These are phyloP conservation scores for Cladosporium sp. DNA, from an alignment of 2,329 filamentous ascomycete genomes.

Conservation along the genomic window DNA sequence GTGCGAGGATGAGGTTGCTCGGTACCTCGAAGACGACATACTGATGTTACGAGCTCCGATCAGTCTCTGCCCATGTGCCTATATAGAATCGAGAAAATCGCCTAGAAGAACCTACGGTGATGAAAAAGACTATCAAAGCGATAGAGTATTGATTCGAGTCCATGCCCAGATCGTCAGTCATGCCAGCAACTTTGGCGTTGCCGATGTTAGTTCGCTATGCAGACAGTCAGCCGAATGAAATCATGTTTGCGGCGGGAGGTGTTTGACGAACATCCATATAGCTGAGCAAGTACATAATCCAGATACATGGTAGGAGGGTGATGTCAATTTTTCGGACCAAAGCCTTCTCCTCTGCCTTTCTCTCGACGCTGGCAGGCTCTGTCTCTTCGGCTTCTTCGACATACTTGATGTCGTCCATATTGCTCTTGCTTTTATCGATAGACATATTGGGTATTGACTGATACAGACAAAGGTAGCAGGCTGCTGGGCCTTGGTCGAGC, in stretches of 20 bases:
- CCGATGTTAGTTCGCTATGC: slow-evolving; percentile 42
- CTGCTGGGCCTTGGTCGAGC: background rate
- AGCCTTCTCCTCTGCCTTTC: slow-evolving; percentile 42
- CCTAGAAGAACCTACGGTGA: background rate
- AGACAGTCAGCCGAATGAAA: background rate
- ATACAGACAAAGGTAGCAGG: background rate
- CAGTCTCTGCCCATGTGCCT: background rate
- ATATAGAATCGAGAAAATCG: background rate
- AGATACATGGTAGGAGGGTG: slow-evolving; percentile 49
- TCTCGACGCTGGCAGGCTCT: slow-evolving; percentile 14
- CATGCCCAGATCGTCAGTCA: slow-evolving; percentile 49
- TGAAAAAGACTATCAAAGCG: slow-evolving; percentile 54
- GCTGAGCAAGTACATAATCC: slow-evolving; percentile 52
- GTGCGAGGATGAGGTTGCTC: slow-evolving; percentile 55
- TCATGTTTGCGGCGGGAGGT: background rate
- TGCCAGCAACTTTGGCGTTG: slow-evolving; percentile 55
- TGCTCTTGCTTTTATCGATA: slow-evolving; percentile 1
- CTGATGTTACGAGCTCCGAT: slow-evolving; percentile 29
- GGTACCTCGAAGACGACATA: slow-evolving; percentile 58
- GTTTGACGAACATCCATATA: slow-evolving; percentile 43
- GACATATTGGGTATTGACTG: background rate
- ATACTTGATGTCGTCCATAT: slow-evolving; percentile 26
- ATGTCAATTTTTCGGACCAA: slow-evolving; percentile 49
- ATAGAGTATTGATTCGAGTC: slow-evolving; percentile 53
- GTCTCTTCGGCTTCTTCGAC: slow-evolving; percentile 24